Evolutionary conservation across 2,329 filamentous ascomycete genomes (phyloP).

Genomic region (Kalaharituber pfeilii): DNA sequence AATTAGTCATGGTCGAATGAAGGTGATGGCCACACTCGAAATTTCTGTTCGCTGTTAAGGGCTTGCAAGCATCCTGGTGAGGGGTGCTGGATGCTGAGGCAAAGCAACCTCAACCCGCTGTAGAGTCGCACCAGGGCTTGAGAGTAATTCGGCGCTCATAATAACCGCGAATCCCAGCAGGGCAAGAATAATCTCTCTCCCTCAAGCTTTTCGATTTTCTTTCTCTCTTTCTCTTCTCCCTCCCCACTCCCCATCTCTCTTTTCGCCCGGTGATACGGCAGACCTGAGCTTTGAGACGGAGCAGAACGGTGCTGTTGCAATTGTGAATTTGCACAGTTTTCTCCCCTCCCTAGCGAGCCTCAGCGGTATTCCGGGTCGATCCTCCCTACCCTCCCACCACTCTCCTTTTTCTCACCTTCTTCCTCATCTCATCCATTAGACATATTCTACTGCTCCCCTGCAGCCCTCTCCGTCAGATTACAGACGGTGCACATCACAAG

Average conservation of each 20-base stretch:
- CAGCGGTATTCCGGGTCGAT: constrained; percentile 14
- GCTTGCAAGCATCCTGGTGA: neutral
- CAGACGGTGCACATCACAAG: constrained; percentile 26
- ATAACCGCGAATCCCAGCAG: neutral
- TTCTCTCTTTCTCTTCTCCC: constrained; percentile 20
- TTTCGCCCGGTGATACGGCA: constrained; percentile 21
- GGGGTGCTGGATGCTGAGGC: neutral
- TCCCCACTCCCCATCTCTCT: constrained; percentile 27
- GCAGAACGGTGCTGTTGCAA: constrained; percentile 23
- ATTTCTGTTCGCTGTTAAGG: neutral
- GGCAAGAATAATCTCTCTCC: neutral
- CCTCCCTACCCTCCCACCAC: constrained; percentile 24
- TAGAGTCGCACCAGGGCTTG: too few relatives aligned
- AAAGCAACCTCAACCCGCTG: too few relatives aligned
- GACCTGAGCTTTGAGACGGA: constrained; percentile 1
- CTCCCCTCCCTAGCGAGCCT: neutral
- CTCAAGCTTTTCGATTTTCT: constrained; percentile 14
- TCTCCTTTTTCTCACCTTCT: constrained; percentile 6
- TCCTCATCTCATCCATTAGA: constrained; percentile 13
- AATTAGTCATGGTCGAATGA: too few relatives aligned
- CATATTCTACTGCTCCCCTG: constrained; percentile 15
- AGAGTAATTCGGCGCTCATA: neutral
- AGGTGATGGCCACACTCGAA: too few relatives aligned
- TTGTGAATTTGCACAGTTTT: constrained; percentile 25
- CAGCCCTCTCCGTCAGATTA: constrained; percentile 25